Evolutionary conservation across 345 rosid genomes (phyloP).

Genomic region (Heritiera littoralis): DNA sequence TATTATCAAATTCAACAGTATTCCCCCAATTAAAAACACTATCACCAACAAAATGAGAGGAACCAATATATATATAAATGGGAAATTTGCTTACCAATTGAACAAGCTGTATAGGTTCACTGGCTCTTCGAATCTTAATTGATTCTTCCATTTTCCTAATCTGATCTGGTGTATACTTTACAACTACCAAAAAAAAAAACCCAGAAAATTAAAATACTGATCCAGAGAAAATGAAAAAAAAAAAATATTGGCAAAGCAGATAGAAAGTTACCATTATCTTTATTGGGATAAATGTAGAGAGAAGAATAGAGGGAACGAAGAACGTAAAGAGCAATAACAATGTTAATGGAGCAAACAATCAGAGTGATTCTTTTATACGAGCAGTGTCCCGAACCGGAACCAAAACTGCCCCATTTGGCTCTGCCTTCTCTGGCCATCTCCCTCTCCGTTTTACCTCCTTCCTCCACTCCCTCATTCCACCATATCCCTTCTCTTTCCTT

Average conservation of each 20-base stretch:
- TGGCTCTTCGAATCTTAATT: conserved; percentile 73
- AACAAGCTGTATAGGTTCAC: conserved; percentile 61
- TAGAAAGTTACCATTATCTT: conserved; percentile 38
- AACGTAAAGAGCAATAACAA: conserved; percentile 86
- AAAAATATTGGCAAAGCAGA: background rate
- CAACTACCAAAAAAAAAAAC: conserved; percentile 44
- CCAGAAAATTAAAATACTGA: conserved; percentile 2
- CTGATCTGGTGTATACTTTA: conserved; percentile 78
- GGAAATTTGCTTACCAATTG: conserved; percentile 48
- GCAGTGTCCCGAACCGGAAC: conserved; percentile 31
- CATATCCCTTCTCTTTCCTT: conserved; percentile 11
- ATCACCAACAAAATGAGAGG: conserved; percentile 2
- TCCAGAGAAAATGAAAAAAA: background rate
- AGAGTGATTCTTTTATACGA: conserved; percentile 79
- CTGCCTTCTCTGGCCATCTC: conserved; percentile 18
- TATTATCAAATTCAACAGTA: conserved; percentile 8
- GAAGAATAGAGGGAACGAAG: conserved; percentile 82
- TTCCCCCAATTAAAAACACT: conserved; percentile 3
- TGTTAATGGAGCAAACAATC: conserved; percentile 81
- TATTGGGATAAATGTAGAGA: conserved; percentile 61
- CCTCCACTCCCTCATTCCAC: conserved; percentile 15
- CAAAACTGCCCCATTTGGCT: background rate
- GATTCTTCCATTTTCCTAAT: conserved; percentile 90
- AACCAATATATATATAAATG: background rate
- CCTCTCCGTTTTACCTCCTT: conserved; percentile 5